phyloP scores from a whole-genome alignment of 2,329 filamentous ascomycete genomes.

The Phialemoniopsis sp. region DNA sequence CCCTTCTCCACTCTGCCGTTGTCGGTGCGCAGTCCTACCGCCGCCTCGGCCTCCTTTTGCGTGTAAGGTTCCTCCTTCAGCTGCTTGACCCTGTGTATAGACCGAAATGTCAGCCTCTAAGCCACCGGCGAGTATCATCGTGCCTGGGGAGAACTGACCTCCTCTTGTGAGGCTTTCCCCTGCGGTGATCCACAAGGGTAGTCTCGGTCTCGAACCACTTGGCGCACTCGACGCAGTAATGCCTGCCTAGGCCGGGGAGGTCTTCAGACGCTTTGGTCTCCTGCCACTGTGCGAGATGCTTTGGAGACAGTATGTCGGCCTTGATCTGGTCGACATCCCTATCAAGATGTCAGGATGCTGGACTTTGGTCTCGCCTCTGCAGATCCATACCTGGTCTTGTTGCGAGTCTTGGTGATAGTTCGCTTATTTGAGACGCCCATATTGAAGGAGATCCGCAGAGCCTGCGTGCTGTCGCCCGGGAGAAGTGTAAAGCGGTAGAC shows the following conservation, averaged over 20 bases:
- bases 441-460: constrained; percentile 13
- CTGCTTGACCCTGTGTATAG: constrained; percentile 64
- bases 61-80: constrained; percentile 82
- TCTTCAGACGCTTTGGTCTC: constrained; percentile 78
- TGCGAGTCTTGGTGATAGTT: constrained; percentile 70
- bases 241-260: constrained; percentile 77
- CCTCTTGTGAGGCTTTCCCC: constrained; percentile 91
- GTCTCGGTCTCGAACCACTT: constrained; percentile 91
- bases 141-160: constrained; percentile 45
- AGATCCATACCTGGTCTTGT: constrained; percentile 64
- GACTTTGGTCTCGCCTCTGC: too few relatives aligned
- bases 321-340: constrained; percentile 94
- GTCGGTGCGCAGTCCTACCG: constrained; percentile 46
- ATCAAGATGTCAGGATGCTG: constrained; percentile 12
- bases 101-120: constrained; percentile 11
- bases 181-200: constrained; percentile 71
- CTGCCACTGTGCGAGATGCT: constrained; percentile 77
- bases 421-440: constrained; percentile 68
- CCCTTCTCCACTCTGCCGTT: constrained; percentile 23
- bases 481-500: too few relatives aligned
- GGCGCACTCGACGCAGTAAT: constrained; percentile 89
- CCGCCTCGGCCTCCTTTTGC: constrained; percentile 81
- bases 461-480: too few relatives aligned
- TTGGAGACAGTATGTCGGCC: constrained; percentile 71
- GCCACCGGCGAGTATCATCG: neutral